phyloP scores from a whole-genome alignment of 176 grass and related monocot species.

The Calamus simplicifolius region DNA sequence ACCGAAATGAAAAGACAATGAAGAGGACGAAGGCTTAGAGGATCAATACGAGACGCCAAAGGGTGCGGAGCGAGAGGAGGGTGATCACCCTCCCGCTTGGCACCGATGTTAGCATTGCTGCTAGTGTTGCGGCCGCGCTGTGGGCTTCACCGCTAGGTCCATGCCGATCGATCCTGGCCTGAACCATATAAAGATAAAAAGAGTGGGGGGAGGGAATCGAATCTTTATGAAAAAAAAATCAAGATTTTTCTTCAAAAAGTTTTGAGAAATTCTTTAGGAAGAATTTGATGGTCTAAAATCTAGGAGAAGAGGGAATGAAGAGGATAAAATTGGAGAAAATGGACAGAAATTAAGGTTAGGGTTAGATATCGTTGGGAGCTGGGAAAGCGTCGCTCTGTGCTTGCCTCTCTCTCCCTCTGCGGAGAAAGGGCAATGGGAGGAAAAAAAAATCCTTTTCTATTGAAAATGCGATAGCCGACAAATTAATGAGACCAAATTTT shows the following conservation, averaged over 20 bases:
- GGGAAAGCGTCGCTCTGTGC: too few species aligned
- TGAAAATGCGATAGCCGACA: too few species aligned
- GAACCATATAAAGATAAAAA: background rate
- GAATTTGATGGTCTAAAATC: background rate
- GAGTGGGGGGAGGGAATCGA: background rate
- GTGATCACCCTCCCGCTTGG: constrained; percentile 11
- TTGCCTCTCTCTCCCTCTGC: too few species aligned
- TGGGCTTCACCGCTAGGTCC: background rate
- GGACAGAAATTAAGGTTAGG: background rate
- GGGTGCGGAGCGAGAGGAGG: constrained; percentile 2
- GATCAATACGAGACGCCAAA: background rate
- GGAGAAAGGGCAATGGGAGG: too few species aligned
- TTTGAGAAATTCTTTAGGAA: background rate
- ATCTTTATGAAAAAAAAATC: background rate
- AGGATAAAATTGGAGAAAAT: background rate
- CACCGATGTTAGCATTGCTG: constrained; percentile 3
- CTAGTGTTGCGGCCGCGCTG: background rate
- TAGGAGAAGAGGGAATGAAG: background rate
- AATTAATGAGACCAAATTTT: too few species aligned
- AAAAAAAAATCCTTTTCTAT: too few species aligned
- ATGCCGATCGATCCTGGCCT: background rate
- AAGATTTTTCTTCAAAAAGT: background rate
- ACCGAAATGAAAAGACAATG: constrained; percentile 4
- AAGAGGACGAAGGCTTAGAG: constrained; percentile 1
- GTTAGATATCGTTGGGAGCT: background rate